Conservation (phyloP, 371 early-diverging fungal genomes). For the Mortierella sp. region DNA sequence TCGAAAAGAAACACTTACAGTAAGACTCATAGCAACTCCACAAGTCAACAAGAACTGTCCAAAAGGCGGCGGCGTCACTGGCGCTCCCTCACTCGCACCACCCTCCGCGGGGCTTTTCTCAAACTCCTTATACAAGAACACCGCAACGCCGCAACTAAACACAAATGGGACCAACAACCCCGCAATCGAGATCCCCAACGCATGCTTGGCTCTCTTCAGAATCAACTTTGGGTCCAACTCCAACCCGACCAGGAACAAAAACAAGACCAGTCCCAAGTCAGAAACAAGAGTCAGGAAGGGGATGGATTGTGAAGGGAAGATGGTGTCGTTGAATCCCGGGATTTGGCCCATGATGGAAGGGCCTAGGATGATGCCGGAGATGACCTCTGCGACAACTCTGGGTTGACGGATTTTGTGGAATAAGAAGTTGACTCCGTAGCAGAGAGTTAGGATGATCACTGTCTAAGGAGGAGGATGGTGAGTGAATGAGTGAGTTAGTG, state of each 20-base stretch:
- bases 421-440: conserved; percentile 26
- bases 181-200: conserved; percentile 69
- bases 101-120: conserved; percentile 26
- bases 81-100: background rate
- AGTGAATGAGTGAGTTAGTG: background rate
- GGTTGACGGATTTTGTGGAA: conserved; percentile 77
- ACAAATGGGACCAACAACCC: conserved; percentile 84
- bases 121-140: conserved; percentile 72
- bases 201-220: conserved; percentile 60
- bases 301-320: conserved; percentile 76
- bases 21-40: conserved; percentile 92
- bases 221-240: conserved; percentile 78
- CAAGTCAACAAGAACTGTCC: conserved; percentile 79
- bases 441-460: conserved; percentile 40
- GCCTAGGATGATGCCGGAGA: conserved; percentile 84
- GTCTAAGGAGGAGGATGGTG: conserved; percentile 18
- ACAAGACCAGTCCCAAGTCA: conserved; percentile 90
- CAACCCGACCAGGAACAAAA: conserved; percentile 89
- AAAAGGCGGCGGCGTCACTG: conserved; percentile 34
- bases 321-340: conserved; percentile 67
- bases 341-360: conserved; percentile 84
- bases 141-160: conserved; percentile 73
- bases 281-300: conserved; percentile 80
- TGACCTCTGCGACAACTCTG: conserved; percentile 80
- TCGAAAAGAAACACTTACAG: conserved; percentile 48